phyloP scores from a whole-genome alignment of 31 red algal genomes.

The Odonthalia washingtoniensis region DNA sequence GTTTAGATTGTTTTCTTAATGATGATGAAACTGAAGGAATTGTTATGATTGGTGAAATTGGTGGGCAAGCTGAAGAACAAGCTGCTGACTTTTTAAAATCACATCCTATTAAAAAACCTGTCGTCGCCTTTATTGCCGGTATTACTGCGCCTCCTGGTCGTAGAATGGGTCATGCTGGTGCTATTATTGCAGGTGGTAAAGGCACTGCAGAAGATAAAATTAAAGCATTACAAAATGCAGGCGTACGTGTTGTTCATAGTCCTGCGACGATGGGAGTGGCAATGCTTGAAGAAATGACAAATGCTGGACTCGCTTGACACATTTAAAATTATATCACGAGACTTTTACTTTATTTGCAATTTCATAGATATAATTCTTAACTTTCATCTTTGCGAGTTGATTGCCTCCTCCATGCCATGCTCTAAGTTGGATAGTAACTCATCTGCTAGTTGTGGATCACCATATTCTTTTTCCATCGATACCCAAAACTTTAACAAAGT shows the following conservation, averaged over 20 bases:
- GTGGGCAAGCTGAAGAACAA: slow-evolving; percentile 95
- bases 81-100: slow-evolving; percentile 83
- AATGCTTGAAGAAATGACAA: slow-evolving; percentile 78
- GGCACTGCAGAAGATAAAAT: slow-evolving; percentile 97
- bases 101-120: slow-evolving; percentile 87
- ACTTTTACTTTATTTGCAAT: not conserved
- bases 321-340: not conserved
- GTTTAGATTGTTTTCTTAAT: slow-evolving; percentile 86
- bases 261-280: slow-evolving; percentile 82
- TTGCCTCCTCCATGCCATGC: slow-evolving; percentile 35
- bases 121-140: slow-evolving; percentile 95
- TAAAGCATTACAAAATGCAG: slow-evolving; percentile 84
- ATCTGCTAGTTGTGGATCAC: slow-evolving; percentile 36
- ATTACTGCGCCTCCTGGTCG: slow-evolving; percentile 96
- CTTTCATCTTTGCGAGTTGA: not conserved
- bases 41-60: slow-evolving; percentile 99
- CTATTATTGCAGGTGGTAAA: slow-evolving; percentile 98
- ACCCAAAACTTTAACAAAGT: slow-evolving; percentile 52
- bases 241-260: slow-evolving; percentile 75
- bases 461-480: slow-evolving; percentile 52
- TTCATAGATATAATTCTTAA: not conserved
- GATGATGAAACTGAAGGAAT: slow-evolving; percentile 95
- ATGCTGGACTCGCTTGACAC: slow-evolving; percentile 45
- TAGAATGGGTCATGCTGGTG: slow-evolving; percentile 99
- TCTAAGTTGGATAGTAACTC: slow-evolving; percentile 23